Evolutionary conservation across 1,284 basidiomycete species (phyloP).

Genomic region (Leccinum pachyderme): DNA sequence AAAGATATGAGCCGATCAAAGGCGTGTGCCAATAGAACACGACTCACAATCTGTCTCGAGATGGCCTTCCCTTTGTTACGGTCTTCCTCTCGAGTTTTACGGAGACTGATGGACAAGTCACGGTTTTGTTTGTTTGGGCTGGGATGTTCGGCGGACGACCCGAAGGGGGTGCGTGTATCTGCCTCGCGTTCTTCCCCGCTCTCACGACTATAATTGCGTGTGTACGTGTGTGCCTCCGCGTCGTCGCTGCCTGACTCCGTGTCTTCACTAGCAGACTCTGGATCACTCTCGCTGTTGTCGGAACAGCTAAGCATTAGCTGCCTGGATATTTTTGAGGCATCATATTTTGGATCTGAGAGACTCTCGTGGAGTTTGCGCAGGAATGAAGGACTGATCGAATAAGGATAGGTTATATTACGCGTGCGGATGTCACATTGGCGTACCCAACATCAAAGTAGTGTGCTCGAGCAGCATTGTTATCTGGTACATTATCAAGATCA

Average conservation of each 20-base stretch:
- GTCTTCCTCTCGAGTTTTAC: conserved; percentile 62
- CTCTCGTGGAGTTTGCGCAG: conserved; percentile 63
- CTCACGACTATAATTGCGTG: conserved; percentile 8
- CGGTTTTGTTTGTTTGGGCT: conserved; percentile 35
- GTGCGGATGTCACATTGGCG: conserved; percentile 30
- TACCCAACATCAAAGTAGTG: conserved; percentile 87
- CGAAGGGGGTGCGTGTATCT: neutral
- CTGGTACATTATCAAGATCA: conserved; percentile 23
- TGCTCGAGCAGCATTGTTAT: conserved; percentile 49
- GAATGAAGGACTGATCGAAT: conserved; percentile 55
- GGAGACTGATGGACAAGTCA: conserved; percentile 53
- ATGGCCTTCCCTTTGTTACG: conserved; percentile 79
- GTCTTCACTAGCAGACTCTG: conserved; percentile 28
- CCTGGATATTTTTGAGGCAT: conserved; percentile 62
- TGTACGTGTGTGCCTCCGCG: conserved; percentile 31
- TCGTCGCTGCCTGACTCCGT: conserved; percentile 7
- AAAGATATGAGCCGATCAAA: conserved; percentile 11
- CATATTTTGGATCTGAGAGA: conserved; percentile 74
- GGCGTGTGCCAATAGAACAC: conserved; percentile 1
- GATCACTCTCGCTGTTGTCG: conserved; percentile 36
- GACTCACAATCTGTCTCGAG: conserved; percentile 74
- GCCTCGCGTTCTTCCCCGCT: conserved; percentile 1
- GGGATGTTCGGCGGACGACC: conserved; percentile 2
- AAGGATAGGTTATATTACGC: conserved; percentile 9
- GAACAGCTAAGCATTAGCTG: conserved; percentile 52